Percentiles rank a stretch among this genome's conserved stretches.
Conservation (phyloP, 805 yeast species). For the Candida germanica region DNA sequence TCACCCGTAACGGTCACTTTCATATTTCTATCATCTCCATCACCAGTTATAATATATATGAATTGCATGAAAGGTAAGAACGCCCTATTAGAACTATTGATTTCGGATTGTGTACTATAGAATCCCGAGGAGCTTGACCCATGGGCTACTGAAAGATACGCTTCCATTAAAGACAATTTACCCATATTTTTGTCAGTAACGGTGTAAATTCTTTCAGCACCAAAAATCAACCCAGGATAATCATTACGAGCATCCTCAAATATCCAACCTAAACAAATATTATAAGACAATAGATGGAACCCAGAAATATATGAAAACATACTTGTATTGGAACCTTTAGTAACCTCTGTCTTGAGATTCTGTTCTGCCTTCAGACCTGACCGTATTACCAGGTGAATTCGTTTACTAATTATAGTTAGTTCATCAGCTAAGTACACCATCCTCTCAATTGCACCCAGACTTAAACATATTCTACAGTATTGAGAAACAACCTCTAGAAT, state of each 20-base stretch:
- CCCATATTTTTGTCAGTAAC: conserved; percentile 62
- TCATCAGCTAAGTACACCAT: conserved; percentile 34
- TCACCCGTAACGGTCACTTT: conserved; percentile 61
- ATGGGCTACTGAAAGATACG: conserved; percentile 69
- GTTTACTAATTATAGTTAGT: conserved; percentile 7
- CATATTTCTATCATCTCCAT: conserved; percentile 25
- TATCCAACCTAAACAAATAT: conserved; percentile 77
- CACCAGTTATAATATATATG: conserved; percentile 37
- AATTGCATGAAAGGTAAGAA: conserved; percentile 68
- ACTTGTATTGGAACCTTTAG: conserved; percentile 8
- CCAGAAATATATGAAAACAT: conserved; percentile 34
- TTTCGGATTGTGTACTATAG: conserved; percentile 46
- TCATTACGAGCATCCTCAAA: conserved; percentile 47
- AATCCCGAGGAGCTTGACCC: conserved; percentile 52
- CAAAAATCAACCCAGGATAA: conserved; percentile 72
- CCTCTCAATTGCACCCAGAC: conserved; percentile 47
- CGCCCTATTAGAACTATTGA: conserved; percentile 54
- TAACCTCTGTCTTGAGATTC: not conserved
- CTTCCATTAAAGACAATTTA: conserved; percentile 62
- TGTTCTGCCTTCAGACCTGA: not conserved
- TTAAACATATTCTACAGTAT: conserved; percentile 55
- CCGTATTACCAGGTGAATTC: conserved; percentile 4
- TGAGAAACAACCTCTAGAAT: conserved; percentile 58
- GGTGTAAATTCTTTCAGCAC: conserved; percentile 72
- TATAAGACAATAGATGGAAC: conserved; percentile 56